Evolutionary conservation across 345 rosid genomes (phyloP).

Genomic region (Mangifera indica): DNA sequence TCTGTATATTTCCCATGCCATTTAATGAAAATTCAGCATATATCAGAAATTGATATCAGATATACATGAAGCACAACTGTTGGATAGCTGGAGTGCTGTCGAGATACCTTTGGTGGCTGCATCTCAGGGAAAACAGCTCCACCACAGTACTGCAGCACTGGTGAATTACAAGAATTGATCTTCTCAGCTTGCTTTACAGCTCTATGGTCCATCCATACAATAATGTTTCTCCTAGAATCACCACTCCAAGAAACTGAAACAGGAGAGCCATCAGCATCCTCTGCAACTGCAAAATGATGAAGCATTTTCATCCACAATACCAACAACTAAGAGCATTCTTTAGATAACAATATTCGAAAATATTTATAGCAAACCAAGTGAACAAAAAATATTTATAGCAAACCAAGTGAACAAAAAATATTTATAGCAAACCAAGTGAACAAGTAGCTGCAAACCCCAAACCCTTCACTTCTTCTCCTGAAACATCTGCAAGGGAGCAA

Average conservation of each 20-base stretch:
- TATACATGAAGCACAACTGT: background rate
- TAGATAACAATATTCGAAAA: background rate
- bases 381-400: constrained; percentile 24
- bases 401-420: constrained; percentile 81
- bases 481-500: constrained; percentile 66
- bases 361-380: too few species aligned
- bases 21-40: background rate
- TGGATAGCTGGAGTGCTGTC: background rate
- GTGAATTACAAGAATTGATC: constrained; percentile 77
- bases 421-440: constrained; percentile 71
- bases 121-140: constrained; percentile 94
- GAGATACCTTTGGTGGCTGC: constrained; percentile 86
- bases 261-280: constrained; percentile 90
- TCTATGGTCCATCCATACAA: constrained; percentile 99
- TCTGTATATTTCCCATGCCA: background rate
- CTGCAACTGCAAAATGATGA: constrained; percentile 65
- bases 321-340: background rate
- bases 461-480: constrained; percentile 65
- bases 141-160: constrained; percentile 84
- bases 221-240: constrained; percentile 87
- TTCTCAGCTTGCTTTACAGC: constrained; percentile 93
- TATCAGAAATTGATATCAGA: background rate
- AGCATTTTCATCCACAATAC: constrained; percentile 9
- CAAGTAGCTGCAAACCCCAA: constrained; percentile 94
- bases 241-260: constrained; percentile 98